Evolutionary conservation across 331 rosid species (phyloP).

Genomic region (Telfairia occidentalis): DNA sequence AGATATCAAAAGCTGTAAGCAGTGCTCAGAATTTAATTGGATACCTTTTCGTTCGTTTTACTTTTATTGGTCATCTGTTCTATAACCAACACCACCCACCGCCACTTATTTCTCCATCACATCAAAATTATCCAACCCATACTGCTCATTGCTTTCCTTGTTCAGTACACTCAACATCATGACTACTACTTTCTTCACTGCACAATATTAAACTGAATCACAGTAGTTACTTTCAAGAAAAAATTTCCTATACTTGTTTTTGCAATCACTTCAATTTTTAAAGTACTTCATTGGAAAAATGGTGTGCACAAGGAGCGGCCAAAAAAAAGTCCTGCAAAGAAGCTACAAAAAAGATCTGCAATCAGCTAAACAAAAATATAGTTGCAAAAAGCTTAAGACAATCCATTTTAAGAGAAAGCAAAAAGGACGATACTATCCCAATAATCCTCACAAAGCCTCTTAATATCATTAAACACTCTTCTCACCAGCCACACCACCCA

Average conservation of each 20-base stretch:
- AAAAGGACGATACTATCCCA: background rate
- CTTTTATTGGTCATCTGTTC: constrained; percentile 36
- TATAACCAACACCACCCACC: background rate
- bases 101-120: constrained; percentile 5
- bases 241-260: background rate
- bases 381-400: background rate
- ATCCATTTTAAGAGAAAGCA: background rate
- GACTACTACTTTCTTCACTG: background rate
- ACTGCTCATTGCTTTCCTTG: constrained; percentile 5
- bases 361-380: background rate
- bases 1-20: constrained; percentile 24
- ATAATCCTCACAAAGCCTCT: background rate
- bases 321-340: background rate
- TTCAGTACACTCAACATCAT: background rate
- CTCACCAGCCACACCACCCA: constrained; percentile 3
- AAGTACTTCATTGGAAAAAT: background rate
- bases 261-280: background rate
- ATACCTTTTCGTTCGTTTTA: constrained; percentile 24
- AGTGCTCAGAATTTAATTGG: constrained; percentile 31
- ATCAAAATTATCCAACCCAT: background rate
- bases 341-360: background rate
- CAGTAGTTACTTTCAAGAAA: background rate
- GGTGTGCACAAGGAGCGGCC: background rate
- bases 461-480: background rate
- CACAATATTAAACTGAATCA: background rate